These are phyloP conservation scores for Taiozyma sp. DNA, from an alignment of 1,139 yeast genomes.

Conservation along the genomic window DNA sequence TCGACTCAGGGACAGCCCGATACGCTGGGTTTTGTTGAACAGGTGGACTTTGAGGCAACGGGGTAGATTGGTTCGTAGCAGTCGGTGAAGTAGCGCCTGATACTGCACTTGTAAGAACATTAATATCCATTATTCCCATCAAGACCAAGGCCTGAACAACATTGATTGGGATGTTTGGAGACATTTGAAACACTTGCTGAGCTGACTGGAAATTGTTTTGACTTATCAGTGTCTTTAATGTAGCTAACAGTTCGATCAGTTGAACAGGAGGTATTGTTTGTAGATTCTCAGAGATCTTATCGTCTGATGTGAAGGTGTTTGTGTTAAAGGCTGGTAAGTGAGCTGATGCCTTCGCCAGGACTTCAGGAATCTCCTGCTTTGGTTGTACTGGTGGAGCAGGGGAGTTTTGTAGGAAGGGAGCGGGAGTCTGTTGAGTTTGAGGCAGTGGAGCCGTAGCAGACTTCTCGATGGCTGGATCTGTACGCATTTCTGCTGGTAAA, in stretches of 20 bases:
- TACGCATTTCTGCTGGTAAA: slow-evolving; percentile 46
- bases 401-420: background rate
- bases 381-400: background rate
- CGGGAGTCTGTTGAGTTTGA: background rate
- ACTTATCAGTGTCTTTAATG: slow-evolving; percentile 47
- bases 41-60: slow-evolving; percentile 10
- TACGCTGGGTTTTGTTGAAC: slow-evolving; percentile 7
- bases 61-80: slow-evolving; percentile 11
- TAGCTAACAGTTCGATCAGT: slow-evolving; percentile 60
- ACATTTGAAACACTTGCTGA: slow-evolving; percentile 49
- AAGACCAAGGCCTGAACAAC: slow-evolving; percentile 71
- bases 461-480: slow-evolving; percentile 1
- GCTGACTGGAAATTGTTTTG: slow-evolving; percentile 43
- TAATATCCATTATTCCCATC: slow-evolving; percentile 70
- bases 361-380: slow-evolving; percentile 33
- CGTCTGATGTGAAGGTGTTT: slow-evolving; percentile 43
- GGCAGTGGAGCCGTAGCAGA: background rate
- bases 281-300: slow-evolving; percentile 37
- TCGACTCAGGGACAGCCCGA: background rate
- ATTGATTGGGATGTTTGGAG: slow-evolving; percentile 56
- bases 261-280: slow-evolving; percentile 66
- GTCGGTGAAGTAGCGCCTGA: slow-evolving; percentile 14
- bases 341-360: slow-evolving; percentile 45
- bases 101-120: slow-evolving; percentile 48
- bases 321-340: slow-evolving; percentile 44